These are phyloP conservation scores for Peronospora tabacina DNA, from an alignment of 352 stramenopile species.

Conservation along the genomic window DNA sequence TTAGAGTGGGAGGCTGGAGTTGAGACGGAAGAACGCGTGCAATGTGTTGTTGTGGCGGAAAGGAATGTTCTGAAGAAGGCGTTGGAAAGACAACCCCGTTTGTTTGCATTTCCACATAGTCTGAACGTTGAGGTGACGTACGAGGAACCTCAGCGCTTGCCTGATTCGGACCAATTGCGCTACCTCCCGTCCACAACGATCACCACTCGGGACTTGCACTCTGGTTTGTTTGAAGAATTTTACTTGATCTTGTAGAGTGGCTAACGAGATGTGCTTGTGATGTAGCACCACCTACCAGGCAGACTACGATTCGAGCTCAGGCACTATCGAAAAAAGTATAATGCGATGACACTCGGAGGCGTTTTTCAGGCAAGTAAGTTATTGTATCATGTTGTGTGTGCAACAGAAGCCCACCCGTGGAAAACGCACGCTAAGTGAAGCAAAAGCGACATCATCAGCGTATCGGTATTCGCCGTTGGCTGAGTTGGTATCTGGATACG, in stretches of 20 bases:
- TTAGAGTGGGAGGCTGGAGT: slow-evolving; percentile 52
- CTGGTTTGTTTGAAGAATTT: slow-evolving; percentile 7
- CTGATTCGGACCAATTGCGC: slow-evolving; percentile 48
- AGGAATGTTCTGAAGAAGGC: slow-evolving; percentile 46
- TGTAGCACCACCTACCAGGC: slow-evolving; percentile 4
- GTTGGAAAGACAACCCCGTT: slow-evolving; percentile 22
- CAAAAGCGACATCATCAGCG: slow-evolving; percentile 17
- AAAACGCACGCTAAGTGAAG: slow-evolving; percentile 44
- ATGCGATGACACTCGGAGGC: not conserved
- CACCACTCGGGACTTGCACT: slow-evolving; percentile 31
- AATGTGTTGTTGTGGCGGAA: slow-evolving; percentile 56
- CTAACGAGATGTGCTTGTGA: not conserved
- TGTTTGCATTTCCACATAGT: slow-evolving; percentile 35
- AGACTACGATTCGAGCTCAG: slow-evolving; percentile 5
- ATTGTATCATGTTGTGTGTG: not conserved
- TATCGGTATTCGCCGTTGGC: slow-evolving; percentile 58
- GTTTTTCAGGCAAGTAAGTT: not conserved
- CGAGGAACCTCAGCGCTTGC: slow-evolving; percentile 43
- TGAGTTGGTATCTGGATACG: slow-evolving; percentile 49
- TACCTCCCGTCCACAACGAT: slow-evolving; percentile 44
- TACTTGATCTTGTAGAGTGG: not conserved
- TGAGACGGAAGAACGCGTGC: slow-evolving; percentile 53
- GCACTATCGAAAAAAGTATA: slow-evolving; percentile 12
- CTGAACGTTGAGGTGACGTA: slow-evolving; percentile 43
- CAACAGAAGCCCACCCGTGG: slow-evolving; percentile 23